Evolutionary conservation across 2,329 filamentous ascomycete species (phyloP), one percentile per base, ranked within the genome.

Genomic region (Leptoxyphium fumago): DNA sequence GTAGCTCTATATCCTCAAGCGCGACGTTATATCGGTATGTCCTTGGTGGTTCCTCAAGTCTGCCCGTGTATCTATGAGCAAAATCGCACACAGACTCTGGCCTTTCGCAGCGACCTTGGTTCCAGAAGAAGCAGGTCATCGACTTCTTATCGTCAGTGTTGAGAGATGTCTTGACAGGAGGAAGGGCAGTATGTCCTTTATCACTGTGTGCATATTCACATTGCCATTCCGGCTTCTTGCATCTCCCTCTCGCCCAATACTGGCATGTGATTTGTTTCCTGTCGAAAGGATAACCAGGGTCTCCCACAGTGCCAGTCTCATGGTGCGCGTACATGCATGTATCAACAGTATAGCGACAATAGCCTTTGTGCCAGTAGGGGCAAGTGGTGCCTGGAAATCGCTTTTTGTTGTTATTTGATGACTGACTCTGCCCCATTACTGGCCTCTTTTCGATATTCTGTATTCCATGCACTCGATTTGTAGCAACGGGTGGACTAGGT

Each of bases 271-370:
- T 45, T n/a, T 43, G 38, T 29, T 38, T 36, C 38, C 45, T 47
- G 45, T 50, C 45, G 14, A 45, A 29, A 3, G 49, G 9, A 9
- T 36, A 36, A 36, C 3, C 11, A 5, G 32, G 32, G 5, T 13
- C 13, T 13, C 32, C 32, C 13, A 36, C 9, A 36, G 13, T 36
- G 15, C 32, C 32, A 36, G 32, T 36, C 15, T 36, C 13, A 9
- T 40, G 39, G 39, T 59, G 56, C 15, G 56, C 52, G 36, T 47
- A 59, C 10, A 40, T 43, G 38, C 56, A 59, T 4, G 36, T 40
- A 26, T 43, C 38, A 6, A 48, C 50, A 10, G 44, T 18, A 9
- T 29, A 45, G 45, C 21, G 21, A 26, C 53, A 54, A 13, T 17
- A 7, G 9, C 43, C 40, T 14, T 38, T 34, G 2, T 34, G 36